Base-by-base conservation (phyloP, 768 basidiomycete species). In the Macrolepiota fuliginosa region DNA sequence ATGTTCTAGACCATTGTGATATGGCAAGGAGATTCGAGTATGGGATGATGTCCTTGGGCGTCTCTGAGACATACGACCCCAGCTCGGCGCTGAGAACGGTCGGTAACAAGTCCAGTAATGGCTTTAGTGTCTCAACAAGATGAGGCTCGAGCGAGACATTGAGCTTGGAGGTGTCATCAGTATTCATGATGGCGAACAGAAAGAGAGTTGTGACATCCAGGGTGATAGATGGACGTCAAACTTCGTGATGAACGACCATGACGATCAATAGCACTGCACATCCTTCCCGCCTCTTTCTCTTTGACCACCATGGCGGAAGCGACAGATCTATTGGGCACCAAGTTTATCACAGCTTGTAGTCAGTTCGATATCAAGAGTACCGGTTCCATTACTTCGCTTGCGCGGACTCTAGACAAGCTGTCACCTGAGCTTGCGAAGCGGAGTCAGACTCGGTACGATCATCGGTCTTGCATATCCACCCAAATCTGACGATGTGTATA, bases 101-200 rank as follows among this genome's bases (percentile, higher is more conserved):
- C 2, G 90, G 86, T 25, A 87, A 70, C 32, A 84, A 61, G 4
- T 69, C 69, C 9, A 67, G 65, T 19, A 91, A 70, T n/a, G 79
- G 76, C 7, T 67, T 68, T 24, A 93, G 76, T 54, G 70, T 63
- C 29, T 82, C 77, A 17, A 76, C 62, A 25, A 92, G 82, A 72
- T 91, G 89, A 0, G 78, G 71, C 65, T 91, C 88, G 46, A 92
- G 74, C 3, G 91, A 92, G 50, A 92, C 75, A 64, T 85, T 85
- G 56, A 67, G 64, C 46, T 65, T 67, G 61, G 37, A 56, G 55
- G 65, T 64, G 57, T 64, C 67, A 69, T 67, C 60, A 63, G 19
- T 32, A 22, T 36, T 22, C 64, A 67, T 65, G 62, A 66, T 62
- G 62, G 50, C n/a, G 49, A 42, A 64, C 11, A 62, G 52, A 39